Evolutionary conservation across 1,284 basidiomycete species (phyloP).

Genomic region (Amylostereum areolatum): DNA sequence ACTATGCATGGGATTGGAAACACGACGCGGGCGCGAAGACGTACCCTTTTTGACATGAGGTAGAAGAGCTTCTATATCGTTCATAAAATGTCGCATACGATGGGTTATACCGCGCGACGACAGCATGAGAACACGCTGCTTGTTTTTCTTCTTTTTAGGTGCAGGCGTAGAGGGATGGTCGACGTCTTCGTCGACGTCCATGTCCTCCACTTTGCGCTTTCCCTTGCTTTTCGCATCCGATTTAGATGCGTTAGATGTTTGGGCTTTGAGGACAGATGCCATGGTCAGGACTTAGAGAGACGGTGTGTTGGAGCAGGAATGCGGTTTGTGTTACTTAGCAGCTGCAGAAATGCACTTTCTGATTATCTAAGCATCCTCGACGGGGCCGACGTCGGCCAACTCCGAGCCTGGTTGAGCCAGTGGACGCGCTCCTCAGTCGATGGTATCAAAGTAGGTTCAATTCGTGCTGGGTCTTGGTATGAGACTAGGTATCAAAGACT

Average conservation of each 20-base stretch:
- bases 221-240: conserved; percentile 39
- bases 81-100: conserved; percentile 97
- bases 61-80: conserved; percentile 84
- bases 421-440: too few relatives aligned
- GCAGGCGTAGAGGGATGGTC: conserved; percentile 22
- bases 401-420: too few relatives aligned
- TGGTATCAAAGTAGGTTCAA: too few relatives aligned
- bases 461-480: too few relatives aligned
- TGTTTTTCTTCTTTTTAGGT: conserved; percentile 66
- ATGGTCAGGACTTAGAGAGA: too few relatives aligned
- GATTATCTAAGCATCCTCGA: too few relatives aligned
- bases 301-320: not conserved
- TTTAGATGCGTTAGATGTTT: conserved; percentile 51
- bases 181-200: conserved; percentile 41
- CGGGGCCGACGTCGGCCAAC: too few relatives aligned
- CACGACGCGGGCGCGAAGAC: too few relatives aligned
- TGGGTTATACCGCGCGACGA: conserved; percentile 94
- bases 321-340: too few relatives aligned
- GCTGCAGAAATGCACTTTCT: too few relatives aligned
- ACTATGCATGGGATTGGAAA: not conserved
- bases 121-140: conserved; percentile 85
- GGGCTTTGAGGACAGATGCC: conserved; percentile 63
- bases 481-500: too few relatives aligned
- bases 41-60: conserved; percentile 97
- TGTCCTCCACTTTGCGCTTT: conserved; percentile 61